phyloP scores from a whole-genome alignment of 1,284 basidiomycete species.

The Puccinia polysora region DNA sequence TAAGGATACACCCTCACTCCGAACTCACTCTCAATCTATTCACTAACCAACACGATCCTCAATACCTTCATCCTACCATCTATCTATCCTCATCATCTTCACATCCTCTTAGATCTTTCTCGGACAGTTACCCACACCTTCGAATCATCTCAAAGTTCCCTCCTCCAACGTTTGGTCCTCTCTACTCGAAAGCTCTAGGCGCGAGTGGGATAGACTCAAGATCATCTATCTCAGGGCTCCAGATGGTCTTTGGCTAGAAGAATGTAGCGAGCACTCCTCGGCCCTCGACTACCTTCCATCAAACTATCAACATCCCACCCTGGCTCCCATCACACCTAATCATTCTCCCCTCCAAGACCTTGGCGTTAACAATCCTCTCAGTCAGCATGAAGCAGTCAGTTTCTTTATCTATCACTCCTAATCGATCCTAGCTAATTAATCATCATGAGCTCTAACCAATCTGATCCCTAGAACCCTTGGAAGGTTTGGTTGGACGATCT shows the following conservation, averaged over 20 bases:
- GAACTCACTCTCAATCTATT: background rate
- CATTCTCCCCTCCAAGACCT: conserved; percentile 5
- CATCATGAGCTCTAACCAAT: too few species aligned
- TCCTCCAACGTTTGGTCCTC: background rate
- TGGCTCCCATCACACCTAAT: background rate
- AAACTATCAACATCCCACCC: background rate
- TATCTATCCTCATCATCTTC: too few species aligned
- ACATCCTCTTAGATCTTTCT: conserved; percentile 33
- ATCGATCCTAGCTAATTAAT: too few species aligned
- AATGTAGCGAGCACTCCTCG: background rate
- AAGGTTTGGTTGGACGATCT: conserved; percentile 19
- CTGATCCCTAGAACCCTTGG: conserved; percentile 15
- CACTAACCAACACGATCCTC: background rate
- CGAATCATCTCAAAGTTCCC: background rate
- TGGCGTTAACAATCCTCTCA: conserved; percentile 22
- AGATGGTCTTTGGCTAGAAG: conserved; percentile 32
- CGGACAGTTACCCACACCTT: conserved; percentile 3
- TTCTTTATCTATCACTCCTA: background rate
- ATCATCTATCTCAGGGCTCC: conserved; percentile 5
- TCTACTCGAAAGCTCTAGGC: background rate
- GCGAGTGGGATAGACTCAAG: conserved; percentile 17
- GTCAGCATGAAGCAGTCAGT: conserved; percentile 15
- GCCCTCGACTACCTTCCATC: background rate
- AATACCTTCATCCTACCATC: too few species aligned
- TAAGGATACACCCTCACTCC: background rate